Evolutionary conservation across 2,329 filamentous ascomycete genomes (phyloP), one percentile per base, ranked within the genome.

Genomic region (Simplicillium aogashimaense): DNA sequence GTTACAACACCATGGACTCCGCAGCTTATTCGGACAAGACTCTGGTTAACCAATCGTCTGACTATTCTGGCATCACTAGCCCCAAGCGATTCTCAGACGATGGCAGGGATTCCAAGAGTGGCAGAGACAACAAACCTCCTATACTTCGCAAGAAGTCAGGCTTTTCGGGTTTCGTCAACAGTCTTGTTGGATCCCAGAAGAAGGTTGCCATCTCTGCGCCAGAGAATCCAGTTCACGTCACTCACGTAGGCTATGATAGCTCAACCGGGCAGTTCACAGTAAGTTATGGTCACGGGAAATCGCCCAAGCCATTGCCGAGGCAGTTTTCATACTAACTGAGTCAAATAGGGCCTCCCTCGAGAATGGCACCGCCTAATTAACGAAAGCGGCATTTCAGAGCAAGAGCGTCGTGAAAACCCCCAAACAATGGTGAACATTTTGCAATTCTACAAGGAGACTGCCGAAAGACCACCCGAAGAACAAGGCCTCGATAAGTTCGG

Each of bases 321-420:
- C 5, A 5, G 13, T 12, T 5, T 7, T 18, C 15, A 45, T 46
- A 45, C 45, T 52, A 46, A 50, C 44, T 37, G 40, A 15, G 20
- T 18, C 17, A n/a, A 31, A 45, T 55, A 92, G 88, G 92, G 92
- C 47, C 74, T 98, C 20, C 92, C 92, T 14, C 94, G 92, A 63
- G 92, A 97, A 74, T 98, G 92, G 92, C 90, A 97, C 65, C 83
- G 87, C 45, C 77, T 95, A 58, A 79, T 98, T 56, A 86, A 90
- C 65, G 89, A 95, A 62, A 95, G 86, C 61, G 92, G 92, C 48
- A 95, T 98, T 54, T 86, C 89, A 20, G 88, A 95, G 65, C 89
- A 92, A 65, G 92, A 97, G 60, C 85, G 94, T 61, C 86, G 90
- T 59, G 85, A 95, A 62, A 88, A 97, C 56, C 92, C 92, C 3